Evolutionary conservation across 306 rosid genomes (phyloP).

Genomic region (Luffa aegyptiaca): DNA sequence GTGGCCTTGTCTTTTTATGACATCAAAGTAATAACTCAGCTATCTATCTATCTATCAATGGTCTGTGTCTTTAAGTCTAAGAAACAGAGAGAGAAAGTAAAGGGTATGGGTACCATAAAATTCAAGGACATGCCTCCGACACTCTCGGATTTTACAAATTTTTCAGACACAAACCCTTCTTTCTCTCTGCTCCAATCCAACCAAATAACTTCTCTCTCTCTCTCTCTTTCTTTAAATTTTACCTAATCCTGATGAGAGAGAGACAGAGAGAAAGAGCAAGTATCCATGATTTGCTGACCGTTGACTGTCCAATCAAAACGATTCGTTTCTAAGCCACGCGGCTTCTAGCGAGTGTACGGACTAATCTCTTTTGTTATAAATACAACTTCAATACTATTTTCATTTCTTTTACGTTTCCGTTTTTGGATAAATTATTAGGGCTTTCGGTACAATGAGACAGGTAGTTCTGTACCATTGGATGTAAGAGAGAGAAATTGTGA

Average conservation of each 20-base stretch:
- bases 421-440: too few species aligned
- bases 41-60: neutral
- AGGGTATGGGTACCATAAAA: constrained; percentile 6
- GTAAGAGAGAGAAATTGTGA: too few species aligned
- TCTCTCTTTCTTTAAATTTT: neutral
- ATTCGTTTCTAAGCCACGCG: neutral
- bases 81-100: neutral
- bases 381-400: too few species aligned
- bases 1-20: constrained; percentile 16
- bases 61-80: neutral
- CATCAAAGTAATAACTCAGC: neutral
- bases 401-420: too few species aligned
- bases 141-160: constrained; percentile 3
- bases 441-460: too few species aligned
- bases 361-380: too few species aligned
- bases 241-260: neutral
- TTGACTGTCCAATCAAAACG: neutral
- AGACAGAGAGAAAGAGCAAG: neutral
- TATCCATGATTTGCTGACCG: neutral
- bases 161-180: neutral
- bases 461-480: too few species aligned
- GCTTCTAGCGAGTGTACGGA: neutral
- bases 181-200: neutral
- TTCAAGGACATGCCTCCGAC: neutral
- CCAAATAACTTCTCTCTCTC: neutral